Conservation (phyloP, 108 stramenopile genomes). For the Skeletonema costatum region DNA sequence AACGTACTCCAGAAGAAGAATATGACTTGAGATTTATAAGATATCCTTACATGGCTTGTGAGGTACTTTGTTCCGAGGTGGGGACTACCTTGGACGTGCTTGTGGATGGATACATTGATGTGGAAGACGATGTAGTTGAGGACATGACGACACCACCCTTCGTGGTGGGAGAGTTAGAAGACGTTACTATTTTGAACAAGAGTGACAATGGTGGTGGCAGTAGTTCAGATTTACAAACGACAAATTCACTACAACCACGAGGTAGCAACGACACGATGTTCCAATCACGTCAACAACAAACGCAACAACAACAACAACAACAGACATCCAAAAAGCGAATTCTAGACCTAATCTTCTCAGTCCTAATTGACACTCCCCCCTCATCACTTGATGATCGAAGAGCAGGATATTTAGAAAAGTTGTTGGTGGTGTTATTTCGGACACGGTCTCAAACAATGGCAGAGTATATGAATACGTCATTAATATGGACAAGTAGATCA, state of each 20-base stretch:
- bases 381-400: slow-evolving; percentile 86
- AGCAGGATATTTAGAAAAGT: slow-evolving; percentile 96
- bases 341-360: slow-evolving; percentile 78
- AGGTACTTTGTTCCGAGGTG: slow-evolving; percentile 95
- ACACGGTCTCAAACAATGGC: slow-evolving; percentile 62
- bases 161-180: slow-evolving; percentile 6
- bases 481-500: slow-evolving; percentile 16
- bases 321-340: slow-evolving; percentile 19
- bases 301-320: slow-evolving; percentile 1
- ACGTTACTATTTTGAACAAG: slow-evolving; percentile 4
- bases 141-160: neutral
- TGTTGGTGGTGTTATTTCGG: slow-evolving; percentile 76
- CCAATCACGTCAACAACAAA: neutral
- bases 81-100: slow-evolving; percentile 76
- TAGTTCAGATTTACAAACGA: neutral
- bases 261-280: neutral
- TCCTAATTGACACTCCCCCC: slow-evolving; percentile 70
- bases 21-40: slow-evolving; percentile 58
- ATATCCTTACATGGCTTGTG: slow-evolving; percentile 97
- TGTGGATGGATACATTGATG: slow-evolving; percentile 61
- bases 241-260: too few relatives aligned
- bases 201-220: neutral
- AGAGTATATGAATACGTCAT: slow-evolving; percentile 67
- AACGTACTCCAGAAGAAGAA: slow-evolving; percentile 38
- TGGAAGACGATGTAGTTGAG: slow-evolving; percentile 11